Evolutionary conservation across 1,284 basidiomycete species (phyloP).

Genomic region (Ceratobasidium sp.): DNA sequence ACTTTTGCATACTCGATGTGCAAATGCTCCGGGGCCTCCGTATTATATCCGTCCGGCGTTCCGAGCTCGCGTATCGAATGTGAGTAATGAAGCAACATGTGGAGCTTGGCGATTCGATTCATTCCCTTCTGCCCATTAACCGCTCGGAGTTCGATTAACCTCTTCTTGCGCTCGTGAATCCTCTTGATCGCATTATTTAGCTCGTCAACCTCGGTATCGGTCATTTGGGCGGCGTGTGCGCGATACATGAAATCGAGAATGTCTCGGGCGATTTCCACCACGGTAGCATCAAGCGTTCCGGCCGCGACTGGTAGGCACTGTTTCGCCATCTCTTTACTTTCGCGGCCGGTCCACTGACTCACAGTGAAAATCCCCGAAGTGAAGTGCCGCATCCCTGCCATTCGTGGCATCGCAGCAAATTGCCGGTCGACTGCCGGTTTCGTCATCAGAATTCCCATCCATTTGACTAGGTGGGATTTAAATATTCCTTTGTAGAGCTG

Average conservation of each 20-base stretch:
- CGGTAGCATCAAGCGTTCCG: neutral
- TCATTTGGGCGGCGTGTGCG: conserved; percentile 15
- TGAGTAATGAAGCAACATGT: conserved; percentile 41
- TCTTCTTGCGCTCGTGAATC: conserved; percentile 56
- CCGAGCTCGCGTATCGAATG: conserved; percentile 34
- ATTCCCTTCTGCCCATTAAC: neutral
- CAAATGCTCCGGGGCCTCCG: conserved; percentile 43
- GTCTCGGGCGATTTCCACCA: neutral
- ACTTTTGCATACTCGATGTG: conserved; percentile 44
- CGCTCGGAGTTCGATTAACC: conserved; percentile 54
- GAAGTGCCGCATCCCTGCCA: conserved; percentile 12
- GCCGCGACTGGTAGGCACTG: neutral
- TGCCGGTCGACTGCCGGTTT: neutral
- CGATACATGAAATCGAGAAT: conserved; percentile 25
- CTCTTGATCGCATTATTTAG: conserved; percentile 50
- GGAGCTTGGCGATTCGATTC: conserved; percentile 38
- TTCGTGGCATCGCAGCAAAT: conserved; percentile 10
- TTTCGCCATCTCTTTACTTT: conserved; percentile 20
- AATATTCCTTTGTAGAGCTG: conserved; percentile 45
- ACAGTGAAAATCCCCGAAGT: neutral
- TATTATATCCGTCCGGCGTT: conserved; percentile 42
- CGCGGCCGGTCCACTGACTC: conserved; percentile 13
- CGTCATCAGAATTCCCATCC: neutral
- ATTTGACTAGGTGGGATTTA: conserved; percentile 2
- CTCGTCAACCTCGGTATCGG: conserved; percentile 47